Evolutionary conservation across 2,329 filamentous ascomycete species (phyloP).

Genomic region (Diaporthe vaccinii): DNA sequence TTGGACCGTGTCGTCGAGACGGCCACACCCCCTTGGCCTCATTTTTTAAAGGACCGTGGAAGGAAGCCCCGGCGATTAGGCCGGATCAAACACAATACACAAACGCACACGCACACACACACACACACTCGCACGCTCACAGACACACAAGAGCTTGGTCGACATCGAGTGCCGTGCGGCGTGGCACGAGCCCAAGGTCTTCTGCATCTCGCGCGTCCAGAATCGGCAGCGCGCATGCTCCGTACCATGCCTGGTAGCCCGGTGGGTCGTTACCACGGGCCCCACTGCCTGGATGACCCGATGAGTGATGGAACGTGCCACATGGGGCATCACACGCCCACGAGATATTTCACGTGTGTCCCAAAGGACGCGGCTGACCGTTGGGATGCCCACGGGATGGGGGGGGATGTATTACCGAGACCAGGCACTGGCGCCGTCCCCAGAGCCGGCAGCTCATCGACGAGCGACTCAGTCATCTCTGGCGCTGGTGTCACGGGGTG

Average conservation of each 20-base stretch:
- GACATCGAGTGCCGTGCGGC: slow-evolving; percentile 7
- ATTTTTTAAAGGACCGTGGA: neutral
- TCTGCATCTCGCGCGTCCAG: neutral
- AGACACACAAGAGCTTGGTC: neutral
- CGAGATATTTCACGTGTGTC: slow-evolving; percentile 27
- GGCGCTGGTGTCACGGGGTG: slow-evolving; percentile 7
- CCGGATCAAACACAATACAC: slow-evolving; percentile 6
- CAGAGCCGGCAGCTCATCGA: neutral
- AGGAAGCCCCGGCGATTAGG: slow-evolving; percentile 15
- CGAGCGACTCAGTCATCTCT: neutral
- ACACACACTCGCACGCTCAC: neutral
- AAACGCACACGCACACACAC: neutral
- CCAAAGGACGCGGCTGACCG: slow-evolving; percentile 19
- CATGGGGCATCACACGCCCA: neutral
- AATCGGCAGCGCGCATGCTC: neutral
- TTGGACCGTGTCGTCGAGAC: slow-evolving; percentile 8
- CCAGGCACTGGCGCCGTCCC: neutral
- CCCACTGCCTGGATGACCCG: neutral
- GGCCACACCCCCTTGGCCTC: neutral
- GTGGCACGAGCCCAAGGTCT: neutral
- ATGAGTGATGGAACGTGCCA: slow-evolving; percentile 9
- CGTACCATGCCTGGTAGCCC: neutral
- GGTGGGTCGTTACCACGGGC: neutral
- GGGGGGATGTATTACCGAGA: neutral
- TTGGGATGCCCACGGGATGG: neutral